A percentile compares a stretch with the other conserved stretches of the same genome.
Evolutionary conservation across 108 stramenopile genomes (phyloP).

Genomic region (Skeletonema marinoi): DNA sequence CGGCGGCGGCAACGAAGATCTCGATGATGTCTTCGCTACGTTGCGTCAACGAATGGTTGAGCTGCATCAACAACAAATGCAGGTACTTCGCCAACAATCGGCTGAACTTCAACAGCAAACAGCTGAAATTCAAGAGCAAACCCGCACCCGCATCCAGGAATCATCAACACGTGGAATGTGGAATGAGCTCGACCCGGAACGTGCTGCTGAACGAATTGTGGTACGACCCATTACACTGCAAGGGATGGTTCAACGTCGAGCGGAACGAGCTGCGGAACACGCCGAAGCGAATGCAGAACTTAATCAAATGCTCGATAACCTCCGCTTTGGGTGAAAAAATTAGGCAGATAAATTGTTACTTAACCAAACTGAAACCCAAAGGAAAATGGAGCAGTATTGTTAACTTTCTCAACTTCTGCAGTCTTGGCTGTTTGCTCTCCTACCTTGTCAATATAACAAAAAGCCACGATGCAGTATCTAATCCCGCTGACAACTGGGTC

Average conservation of each 20-base stretch:
- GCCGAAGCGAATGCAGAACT: neutral
- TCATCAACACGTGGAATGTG: too few species aligned
- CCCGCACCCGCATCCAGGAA: too few species aligned
- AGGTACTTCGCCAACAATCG: too few species aligned
- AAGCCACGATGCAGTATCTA: conserved; percentile 47
- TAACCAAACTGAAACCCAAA: neutral
- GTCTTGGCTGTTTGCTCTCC: neutral
- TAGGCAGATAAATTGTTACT: neutral
- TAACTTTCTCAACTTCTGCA: neutral
- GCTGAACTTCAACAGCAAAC: too few species aligned
- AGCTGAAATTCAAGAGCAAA: too few species aligned
- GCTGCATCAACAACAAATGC: neutral
- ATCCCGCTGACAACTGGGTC: conserved; percentile 45
- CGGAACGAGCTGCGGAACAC: neutral
- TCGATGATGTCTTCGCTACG: neutral
- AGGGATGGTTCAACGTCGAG: too few species aligned
- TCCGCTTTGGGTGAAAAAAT: neutral
- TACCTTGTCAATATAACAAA: conserved; percentile 42
- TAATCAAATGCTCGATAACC: neutral
- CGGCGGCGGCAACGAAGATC: neutral
- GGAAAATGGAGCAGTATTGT: neutral
- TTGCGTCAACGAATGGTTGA: neutral
- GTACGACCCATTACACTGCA: too few species aligned
- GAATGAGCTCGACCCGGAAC: too few species aligned
- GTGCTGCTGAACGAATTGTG: too few species aligned